Conservation (phyloP, 208 protist genomes). For the Acanthamoeba triangularis region DNA sequence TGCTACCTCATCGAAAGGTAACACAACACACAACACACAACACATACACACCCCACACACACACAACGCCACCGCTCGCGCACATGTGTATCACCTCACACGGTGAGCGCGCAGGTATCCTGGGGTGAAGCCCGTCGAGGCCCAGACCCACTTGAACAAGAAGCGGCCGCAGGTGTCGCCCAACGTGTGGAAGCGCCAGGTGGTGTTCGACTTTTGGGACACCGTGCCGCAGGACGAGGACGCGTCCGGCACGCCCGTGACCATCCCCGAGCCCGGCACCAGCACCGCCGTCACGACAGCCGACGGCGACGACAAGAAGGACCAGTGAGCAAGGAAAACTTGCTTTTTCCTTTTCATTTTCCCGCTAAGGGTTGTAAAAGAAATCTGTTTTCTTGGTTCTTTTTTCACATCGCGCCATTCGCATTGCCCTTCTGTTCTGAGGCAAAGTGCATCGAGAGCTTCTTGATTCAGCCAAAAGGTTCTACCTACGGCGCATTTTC, state of each 20-base stretch:
- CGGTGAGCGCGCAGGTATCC: not conserved
- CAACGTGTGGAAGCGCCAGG: conserved; percentile 43
- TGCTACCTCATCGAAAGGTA: conserved; percentile 59
- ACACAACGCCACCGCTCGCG: too few relatives aligned
- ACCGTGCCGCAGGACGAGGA: conserved; percentile 12
- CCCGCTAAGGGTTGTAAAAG: too few relatives aligned
- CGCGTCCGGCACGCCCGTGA: not conserved
- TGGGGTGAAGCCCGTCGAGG: not conserved
- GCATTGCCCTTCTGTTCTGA: too few relatives aligned
- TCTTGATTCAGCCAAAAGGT: too few relatives aligned
- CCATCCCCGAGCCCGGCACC: not conserved
- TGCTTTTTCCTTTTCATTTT: too few relatives aligned
- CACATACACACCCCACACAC: too few relatives aligned
- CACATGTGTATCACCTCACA: not conserved
- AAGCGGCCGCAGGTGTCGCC: conserved; percentile 41
- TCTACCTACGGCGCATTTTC: too few relatives aligned
- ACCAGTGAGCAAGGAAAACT: not conserved
- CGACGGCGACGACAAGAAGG: not conserved
- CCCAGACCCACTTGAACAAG: conserved; percentile 1
- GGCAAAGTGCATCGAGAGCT: too few relatives aligned
- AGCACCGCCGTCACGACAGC: not conserved
- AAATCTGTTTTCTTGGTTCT: too few relatives aligned
- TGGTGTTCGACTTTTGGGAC: conserved; percentile 37
- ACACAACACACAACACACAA: not conserved
- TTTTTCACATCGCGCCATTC: too few relatives aligned